Evolutionary conservation across 2,329 filamentous ascomycete species (phyloP).

Genomic region (Decorospora gaudefroyi): DNA sequence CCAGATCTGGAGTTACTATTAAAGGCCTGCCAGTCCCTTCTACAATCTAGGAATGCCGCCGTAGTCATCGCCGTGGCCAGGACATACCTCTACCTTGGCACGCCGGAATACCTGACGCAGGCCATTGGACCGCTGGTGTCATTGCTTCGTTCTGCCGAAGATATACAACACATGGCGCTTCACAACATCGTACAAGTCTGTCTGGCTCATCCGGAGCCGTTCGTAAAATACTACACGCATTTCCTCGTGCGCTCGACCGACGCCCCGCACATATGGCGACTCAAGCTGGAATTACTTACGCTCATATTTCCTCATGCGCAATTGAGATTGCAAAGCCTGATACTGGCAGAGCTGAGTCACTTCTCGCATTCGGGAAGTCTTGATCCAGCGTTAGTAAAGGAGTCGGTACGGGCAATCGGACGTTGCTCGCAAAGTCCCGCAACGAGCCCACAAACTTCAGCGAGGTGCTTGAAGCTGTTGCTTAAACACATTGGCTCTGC

Average conservation of each 20-base stretch:
- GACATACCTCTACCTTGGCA: conserved; percentile 83
- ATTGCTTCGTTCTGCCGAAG: conserved; percentile 78
- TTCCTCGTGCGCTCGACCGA: conserved; percentile 86
- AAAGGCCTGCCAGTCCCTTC: conserved; percentile 76
- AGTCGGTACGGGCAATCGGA: conserved; percentile 90
- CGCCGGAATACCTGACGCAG: conserved; percentile 71
- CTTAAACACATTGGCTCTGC: conserved; percentile 85
- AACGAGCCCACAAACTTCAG: conserved; percentile 55
- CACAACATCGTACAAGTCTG: conserved; percentile 97
- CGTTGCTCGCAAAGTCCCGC: conserved; percentile 75
- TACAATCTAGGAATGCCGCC: conserved; percentile 90
- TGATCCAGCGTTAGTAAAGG: conserved; percentile 78
- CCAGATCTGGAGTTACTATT: conserved; percentile 82
- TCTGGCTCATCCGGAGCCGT: conserved; percentile 73
- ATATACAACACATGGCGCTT: conserved; percentile 86
- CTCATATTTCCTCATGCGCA: conserved; percentile 86
- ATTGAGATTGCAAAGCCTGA: conserved; percentile 76
- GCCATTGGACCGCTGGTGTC: conserved; percentile 85
- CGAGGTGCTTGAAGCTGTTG: conserved; percentile 79
- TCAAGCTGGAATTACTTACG: conserved; percentile 90
- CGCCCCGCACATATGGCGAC: conserved; percentile 77
- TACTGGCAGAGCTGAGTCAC: conserved; percentile 91
- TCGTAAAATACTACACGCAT: conserved; percentile 84
- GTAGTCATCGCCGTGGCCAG: conserved; percentile 87
- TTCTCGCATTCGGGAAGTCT: conserved; percentile 86